These are phyloP conservation scores for Rhodotorula sp. DNA, from an alignment of 1,284 basidiomycete genomes.

Conservation along the genomic window DNA sequence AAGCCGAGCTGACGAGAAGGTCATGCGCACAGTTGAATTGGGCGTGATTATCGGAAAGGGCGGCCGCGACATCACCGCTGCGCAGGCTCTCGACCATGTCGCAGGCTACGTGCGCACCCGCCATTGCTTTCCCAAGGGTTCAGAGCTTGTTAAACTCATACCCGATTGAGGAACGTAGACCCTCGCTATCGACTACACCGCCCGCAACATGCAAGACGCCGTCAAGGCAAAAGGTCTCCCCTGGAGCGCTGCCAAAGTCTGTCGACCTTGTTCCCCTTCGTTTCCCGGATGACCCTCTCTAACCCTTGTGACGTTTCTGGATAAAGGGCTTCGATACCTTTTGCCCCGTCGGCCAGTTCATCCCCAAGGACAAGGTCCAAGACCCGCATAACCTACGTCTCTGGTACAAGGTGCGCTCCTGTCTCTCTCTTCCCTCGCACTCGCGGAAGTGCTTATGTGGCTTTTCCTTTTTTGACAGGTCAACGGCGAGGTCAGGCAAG, in stretches of 20 bases:
- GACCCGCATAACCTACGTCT: slow-evolving; percentile 76
- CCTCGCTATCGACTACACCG: slow-evolving; percentile 57
- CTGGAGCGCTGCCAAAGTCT: slow-evolving; percentile 84
- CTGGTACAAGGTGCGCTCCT: slow-evolving; percentile 58
- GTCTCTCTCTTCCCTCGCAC: background rate
- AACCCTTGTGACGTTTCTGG: background rate
- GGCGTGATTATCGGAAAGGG: slow-evolving; percentile 89
- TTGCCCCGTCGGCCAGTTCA: slow-evolving; percentile 59
- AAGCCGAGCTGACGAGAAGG: background rate
- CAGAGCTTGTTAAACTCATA: background rate
- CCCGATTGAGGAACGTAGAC: background rate
- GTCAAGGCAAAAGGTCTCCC: slow-evolving; percentile 91
- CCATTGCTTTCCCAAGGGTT: background rate
- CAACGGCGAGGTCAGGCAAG: slow-evolving; percentile 78
- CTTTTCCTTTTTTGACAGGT: slow-evolving; percentile 56
- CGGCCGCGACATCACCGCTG: slow-evolving; percentile 74
- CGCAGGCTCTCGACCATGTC: slow-evolving; percentile 72
- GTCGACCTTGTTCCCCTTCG: slow-evolving; percentile 40
- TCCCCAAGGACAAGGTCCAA: slow-evolving; percentile 68
- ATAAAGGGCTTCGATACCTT: slow-evolving; percentile 73
- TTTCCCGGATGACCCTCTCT: background rate
- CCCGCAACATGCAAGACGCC: slow-evolving; percentile 88
- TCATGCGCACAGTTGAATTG: slow-evolving; percentile 73
- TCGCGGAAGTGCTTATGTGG: background rate
- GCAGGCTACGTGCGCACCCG: slow-evolving; percentile 66